Percentiles rank a stretch among this genome's conserved stretches.
Evolutionary conservation across 331 rosid genomes (phyloP).

Genomic region (Acacia pycnantha): DNA sequence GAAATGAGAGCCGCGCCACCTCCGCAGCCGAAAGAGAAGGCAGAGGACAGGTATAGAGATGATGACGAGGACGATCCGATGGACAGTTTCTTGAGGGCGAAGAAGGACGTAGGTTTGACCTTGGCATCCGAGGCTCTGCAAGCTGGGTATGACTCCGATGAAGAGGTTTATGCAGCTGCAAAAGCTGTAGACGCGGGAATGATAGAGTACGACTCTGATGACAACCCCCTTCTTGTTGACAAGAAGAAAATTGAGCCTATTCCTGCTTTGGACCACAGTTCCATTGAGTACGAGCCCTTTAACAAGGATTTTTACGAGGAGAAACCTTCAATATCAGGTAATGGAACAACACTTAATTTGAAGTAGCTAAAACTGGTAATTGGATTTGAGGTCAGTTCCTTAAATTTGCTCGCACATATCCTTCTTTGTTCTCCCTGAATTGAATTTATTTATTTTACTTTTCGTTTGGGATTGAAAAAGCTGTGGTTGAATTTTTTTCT

Average conservation of each 20-base stretch:
- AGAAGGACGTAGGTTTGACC: constrained; percentile 82
- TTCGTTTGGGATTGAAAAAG: neutral
- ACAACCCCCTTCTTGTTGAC: constrained; percentile 73
- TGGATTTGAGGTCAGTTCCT: neutral
- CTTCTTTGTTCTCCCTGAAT: constrained; percentile 2
- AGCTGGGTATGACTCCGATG: constrained; percentile 93
- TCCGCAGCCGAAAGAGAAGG: constrained; percentile 63
- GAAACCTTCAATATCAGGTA: constrained; percentile 79
- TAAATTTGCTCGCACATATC: neutral
- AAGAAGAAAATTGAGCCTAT: constrained; percentile 90
- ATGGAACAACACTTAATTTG: neutral
- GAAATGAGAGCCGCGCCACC: constrained; percentile 84
- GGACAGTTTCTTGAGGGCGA: constrained; percentile 88
- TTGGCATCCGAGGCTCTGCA: constrained; percentile 84
- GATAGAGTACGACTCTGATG: constrained; percentile 96
- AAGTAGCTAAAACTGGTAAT: neutral
- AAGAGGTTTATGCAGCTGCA: constrained; percentile 98
- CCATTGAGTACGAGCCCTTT: constrained; percentile 79
- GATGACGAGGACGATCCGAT: constrained; percentile 89
- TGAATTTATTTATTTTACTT: neutral
- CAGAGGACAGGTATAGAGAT: constrained; percentile 67
- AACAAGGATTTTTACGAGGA: constrained; percentile 92
- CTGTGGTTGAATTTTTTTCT: neutral
- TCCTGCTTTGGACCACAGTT: constrained; percentile 80
- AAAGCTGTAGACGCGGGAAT: constrained; percentile 92